Base-by-base conservation (phyloP, 495 filamentous ascomycete species). In the Elasticomyces elasticus region DNA sequence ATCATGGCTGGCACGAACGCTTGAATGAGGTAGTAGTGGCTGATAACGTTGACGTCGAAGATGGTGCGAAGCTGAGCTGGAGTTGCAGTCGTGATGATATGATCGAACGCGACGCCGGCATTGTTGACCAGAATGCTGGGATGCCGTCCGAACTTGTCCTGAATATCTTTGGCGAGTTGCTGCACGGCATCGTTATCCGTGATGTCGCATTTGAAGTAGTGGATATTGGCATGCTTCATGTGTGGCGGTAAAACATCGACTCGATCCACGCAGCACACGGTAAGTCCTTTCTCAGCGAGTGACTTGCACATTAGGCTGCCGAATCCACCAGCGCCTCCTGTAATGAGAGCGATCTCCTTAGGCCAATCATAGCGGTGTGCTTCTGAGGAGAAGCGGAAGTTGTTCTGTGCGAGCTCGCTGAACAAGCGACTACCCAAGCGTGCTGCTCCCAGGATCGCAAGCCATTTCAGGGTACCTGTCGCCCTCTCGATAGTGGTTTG, bases 1-100 rank as follows among this genome's bases (percentile, higher is more conserved):
- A 84, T 66, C 80, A 84, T 84, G 46, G 65, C 72, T 0, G 80
- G 80, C 41, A 84, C 63, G 63, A 83, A 84, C 55, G 79, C 76
- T 57, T 79, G 73, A 1, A 81, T 70, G 41, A 72, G 76, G 35
- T 73, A 69, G 69, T 75, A 82, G 60, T 82, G 78, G 28, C 73
- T 70, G 44, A 84, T 62, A n/a, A 76, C 71, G 65, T 84, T 84
- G 43, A 82, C 75, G 56, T 75, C 74, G 58, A 80, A 81, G 42
- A 76, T 74, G 28, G 68, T 69, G 6, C 71, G 63, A 30, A 83
- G 73, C 20, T 69, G 58, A 23, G 64, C 62, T 55, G 76, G 72
- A 7, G 73, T 51, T 30, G 72, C 67, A 0, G 75, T 66, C 5
- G 82, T 69, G 38, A 82, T 76, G 4, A 67, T 64, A 15, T 67